These are phyloP conservation scores for Boletellus sp. DNA, from an alignment of 1,284 basidiomycete species.

Conservation along the genomic window DNA sequence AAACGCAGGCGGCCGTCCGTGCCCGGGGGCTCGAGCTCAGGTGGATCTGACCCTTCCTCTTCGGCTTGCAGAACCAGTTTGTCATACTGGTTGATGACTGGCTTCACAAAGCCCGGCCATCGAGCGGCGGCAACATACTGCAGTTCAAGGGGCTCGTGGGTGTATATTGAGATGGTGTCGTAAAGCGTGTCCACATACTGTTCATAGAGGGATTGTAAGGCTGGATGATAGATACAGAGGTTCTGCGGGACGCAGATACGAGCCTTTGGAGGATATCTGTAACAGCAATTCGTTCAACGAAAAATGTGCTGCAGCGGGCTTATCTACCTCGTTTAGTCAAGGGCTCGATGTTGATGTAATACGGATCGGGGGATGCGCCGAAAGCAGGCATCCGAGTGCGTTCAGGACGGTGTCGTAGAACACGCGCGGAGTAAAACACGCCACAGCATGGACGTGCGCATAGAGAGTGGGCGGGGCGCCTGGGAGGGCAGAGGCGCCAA, in stretches of 20 bases:
- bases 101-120: conserved; percentile 77
- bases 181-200: conserved; percentile 67
- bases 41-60: conserved; percentile 26
- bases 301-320: background rate
- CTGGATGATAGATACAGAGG: conserved; percentile 46
- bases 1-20: conserved; percentile 64
- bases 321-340: conserved; percentile 58
- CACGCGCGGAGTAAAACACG: conserved; percentile 64
- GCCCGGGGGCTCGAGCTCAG: conserved; percentile 36
- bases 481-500: conserved; percentile 19
- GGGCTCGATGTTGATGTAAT: conserved; percentile 61
- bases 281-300: background rate
- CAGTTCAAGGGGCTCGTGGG: conserved; percentile 66
- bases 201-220: conserved; percentile 56
- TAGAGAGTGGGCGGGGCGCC: conserved; percentile 32
- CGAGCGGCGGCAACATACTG: conserved; percentile 73
- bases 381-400: conserved; percentile 58
- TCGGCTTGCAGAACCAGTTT: conserved; percentile 18
- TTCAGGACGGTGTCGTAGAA: conserved; percentile 70
- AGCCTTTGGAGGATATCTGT: conserved; percentile 31
- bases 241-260: conserved; percentile 29
- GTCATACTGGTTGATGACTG: conserved; percentile 54
- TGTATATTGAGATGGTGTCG: conserved; percentile 63
- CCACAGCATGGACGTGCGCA: conserved; percentile 57
- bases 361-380: conserved; percentile 74